Evolutionary conservation across 202 grass and related monocot species (phyloP).

Genomic region (Elaeis oleifera): DNA sequence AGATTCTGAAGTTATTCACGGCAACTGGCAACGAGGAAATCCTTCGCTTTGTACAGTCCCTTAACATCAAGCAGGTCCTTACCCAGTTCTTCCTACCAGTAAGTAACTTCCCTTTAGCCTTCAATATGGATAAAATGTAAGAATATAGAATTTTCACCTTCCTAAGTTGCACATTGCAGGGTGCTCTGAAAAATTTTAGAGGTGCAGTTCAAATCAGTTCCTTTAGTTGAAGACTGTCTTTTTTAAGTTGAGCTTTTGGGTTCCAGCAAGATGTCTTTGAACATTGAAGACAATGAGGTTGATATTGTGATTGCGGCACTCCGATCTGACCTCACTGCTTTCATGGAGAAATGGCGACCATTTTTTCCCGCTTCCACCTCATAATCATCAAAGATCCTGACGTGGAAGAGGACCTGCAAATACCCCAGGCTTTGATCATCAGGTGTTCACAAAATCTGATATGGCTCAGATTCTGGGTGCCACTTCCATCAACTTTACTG

Average conservation of each 20-base stretch:
- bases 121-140: not conserved
- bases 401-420: conserved; percentile 53
- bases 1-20: conserved; percentile 68
- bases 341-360: conserved; percentile 80
- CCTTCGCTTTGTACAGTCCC: conserved; percentile 36
- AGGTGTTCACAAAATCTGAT: conserved; percentile 76
- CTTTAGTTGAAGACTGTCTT: not conserved
- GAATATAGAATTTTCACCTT: conserved; percentile 25
- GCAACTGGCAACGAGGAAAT: conserved; percentile 74
- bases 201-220: not conserved
- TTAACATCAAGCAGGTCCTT: conserved; percentile 66
- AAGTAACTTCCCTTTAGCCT: conserved; percentile 9
- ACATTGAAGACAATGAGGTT: conserved; percentile 69
- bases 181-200: conserved; percentile 88
- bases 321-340: conserved; percentile 56
- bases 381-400: conserved; percentile 84
- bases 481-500: conserved; percentile 69
- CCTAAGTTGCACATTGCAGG: conserved; percentile 27
- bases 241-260: not conserved
- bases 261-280: conserved; percentile 52
- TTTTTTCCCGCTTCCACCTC: conserved; percentile 82
- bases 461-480: conserved; percentile 44
- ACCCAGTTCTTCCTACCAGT: conserved; percentile 76
- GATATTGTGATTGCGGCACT: conserved; percentile 93
- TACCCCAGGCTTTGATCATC: conserved; percentile 66